phyloP scores from a whole-genome alignment of 805 yeast genomes.

The Candida ponderosae region DNA sequence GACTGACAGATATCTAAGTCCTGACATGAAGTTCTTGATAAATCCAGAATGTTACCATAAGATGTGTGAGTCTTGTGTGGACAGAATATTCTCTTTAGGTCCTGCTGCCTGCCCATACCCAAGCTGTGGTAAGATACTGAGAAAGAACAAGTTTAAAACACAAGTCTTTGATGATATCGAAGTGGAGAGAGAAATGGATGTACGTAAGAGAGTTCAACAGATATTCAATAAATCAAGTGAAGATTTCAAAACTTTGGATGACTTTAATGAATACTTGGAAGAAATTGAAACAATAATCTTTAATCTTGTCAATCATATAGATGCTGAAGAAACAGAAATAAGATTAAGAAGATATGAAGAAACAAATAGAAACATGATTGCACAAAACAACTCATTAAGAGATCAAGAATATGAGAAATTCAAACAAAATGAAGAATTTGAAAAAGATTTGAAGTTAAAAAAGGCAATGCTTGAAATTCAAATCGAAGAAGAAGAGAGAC shows the following conservation, averaged over 20 bases:
- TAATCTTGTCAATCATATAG: conserved; percentile 63
- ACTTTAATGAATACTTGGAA: conserved; percentile 74
- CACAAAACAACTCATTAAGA: conserved; percentile 66
- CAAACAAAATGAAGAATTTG: conserved; percentile 56
- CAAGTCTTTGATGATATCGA: conserved; percentile 87
- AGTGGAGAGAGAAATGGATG: conserved; percentile 90
- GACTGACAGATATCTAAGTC: conserved; percentile 88
- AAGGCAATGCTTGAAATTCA: conserved; percentile 50
- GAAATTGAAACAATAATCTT: conserved; percentile 74
- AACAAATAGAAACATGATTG: conserved; percentile 65
- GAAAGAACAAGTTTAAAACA: conserved; percentile 85
- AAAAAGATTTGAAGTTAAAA: conserved; percentile 53
- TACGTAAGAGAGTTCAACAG: conserved; percentile 66
- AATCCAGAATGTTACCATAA: conserved; percentile 98
- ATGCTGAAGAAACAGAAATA: conserved; percentile 61
- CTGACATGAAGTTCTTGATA: conserved; percentile 84
- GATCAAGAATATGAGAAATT: conserved; percentile 65
- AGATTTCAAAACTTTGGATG: conserved; percentile 55
- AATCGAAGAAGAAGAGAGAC: conserved; percentile 49
- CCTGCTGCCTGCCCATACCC: conserved; percentile 97
- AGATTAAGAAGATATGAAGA: conserved; percentile 62
- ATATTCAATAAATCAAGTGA: conserved; percentile 76
- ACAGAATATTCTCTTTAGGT: conserved; percentile 86
- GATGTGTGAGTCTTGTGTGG: conserved; percentile 95
- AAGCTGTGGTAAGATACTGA: conserved; percentile 75